Evolutionary conservation across 371 early-diverging fungal genomes (phyloP), one percentile per base, ranked within the genome.

Genomic region (Mortierella sp.): DNA sequence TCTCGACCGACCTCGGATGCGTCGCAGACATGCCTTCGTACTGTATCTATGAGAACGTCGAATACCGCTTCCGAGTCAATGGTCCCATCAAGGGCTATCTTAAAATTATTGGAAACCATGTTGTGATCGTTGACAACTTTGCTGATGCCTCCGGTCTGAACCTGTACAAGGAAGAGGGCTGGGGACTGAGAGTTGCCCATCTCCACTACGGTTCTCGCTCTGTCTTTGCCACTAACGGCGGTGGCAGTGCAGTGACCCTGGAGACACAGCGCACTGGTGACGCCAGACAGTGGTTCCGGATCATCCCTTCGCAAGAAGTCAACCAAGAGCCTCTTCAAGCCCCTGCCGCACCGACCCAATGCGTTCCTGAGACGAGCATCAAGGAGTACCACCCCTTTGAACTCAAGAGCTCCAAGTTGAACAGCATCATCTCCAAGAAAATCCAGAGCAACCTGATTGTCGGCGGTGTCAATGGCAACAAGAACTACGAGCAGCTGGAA

Each of bases 321-420:
- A n/a, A n/a, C n/a, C n/a, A n/a, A n/a, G n/a, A n/a, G n/a, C n/a
- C n/a, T n/a, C n/a, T n/a, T n/a, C n/a, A n/a, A 39, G 17, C 30
- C 21, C 7, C 39, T 4, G 24, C 28, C 21, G 21, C 9, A 43
- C 21, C 8, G 42, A 54, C 39, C 27, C 4, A 42, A 15, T 50
- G 59, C 59, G 17, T 58, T 11, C 59, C 59, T 2, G 59, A 42
- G 17, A 50, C 50, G 11, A 23, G 39, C 21, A 26, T 58, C 31
- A 47, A 41, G n/a, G 59, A 63, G 59, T 70, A 70, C 54, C 63
- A 70, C 15, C 49, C 70, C n/a, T 70, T 70, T 63, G 3, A 34
- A 19, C 63, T 70, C 37, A 53, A 41, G 58, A 70, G 59, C 62
- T 3, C 6, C 32, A 58, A 57, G 41, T 44, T 70, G 4, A 15